Percentiles rank a stretch among this genome's conserved stretches.
phyloP scores from a whole-genome alignment of 352 stramenopile genomes.

The Pythium chondricola region DNA sequence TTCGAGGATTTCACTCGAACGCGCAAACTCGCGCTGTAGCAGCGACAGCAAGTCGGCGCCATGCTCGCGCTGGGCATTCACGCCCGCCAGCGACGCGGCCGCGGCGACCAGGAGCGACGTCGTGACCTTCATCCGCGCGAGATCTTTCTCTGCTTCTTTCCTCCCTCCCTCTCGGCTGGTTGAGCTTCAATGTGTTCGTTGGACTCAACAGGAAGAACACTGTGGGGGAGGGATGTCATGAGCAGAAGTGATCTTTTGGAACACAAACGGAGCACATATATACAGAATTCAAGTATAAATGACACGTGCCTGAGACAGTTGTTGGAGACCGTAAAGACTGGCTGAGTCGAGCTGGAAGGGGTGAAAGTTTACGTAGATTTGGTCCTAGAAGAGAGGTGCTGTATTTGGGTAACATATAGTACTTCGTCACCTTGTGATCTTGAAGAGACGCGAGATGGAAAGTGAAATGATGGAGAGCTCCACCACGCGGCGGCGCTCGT shows the following conservation, averaged over 20 bases:
- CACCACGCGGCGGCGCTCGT: constrained; percentile 3
- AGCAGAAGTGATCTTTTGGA: background rate
- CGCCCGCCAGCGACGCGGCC: background rate
- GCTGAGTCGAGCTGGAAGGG: background rate
- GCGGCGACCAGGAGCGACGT: constrained; percentile 5
- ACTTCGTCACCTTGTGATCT: constrained; percentile 1
- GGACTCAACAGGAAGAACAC: constrained; percentile 10
- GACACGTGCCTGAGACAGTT: background rate
- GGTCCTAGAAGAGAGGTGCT: background rate
- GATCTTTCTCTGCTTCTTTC: background rate
- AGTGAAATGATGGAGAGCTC: constrained; percentile 2
- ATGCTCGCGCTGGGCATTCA: constrained; percentile 2
- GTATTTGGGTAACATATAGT: constrained; percentile 3
- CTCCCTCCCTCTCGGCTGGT: background rate
- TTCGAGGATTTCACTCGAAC: constrained; percentile 33
- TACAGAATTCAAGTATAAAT: constrained; percentile 15
- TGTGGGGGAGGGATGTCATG: constrained; percentile 13
- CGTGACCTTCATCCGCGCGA: constrained; percentile 9
- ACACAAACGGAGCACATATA: too few species aligned
- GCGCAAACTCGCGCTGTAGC: constrained; percentile 32
- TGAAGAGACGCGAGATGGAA: constrained; percentile 14
- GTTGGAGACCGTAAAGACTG: background rate
- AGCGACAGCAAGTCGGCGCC: constrained; percentile 14
- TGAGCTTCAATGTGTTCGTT: background rate
- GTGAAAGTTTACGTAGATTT: background rate